These are phyloP conservation scores for Fusarium haematococcum DNA, from an alignment of 2,329 filamentous ascomycete genomes.

Conservation along the genomic window DNA sequence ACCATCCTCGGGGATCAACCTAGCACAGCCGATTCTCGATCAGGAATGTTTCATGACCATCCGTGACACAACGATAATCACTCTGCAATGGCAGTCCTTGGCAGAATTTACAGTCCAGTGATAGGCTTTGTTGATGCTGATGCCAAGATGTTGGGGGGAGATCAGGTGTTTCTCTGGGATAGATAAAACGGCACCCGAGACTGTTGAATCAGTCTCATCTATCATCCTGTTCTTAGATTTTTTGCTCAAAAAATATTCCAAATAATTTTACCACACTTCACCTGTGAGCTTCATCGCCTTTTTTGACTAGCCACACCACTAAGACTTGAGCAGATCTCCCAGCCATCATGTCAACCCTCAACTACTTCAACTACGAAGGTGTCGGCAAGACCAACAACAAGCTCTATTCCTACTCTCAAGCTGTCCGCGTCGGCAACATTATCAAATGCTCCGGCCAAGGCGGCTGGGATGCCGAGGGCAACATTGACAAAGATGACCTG, in stretches of 20 bases:
- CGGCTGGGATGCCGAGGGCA: slow-evolving; percentile 37
- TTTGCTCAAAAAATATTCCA: background rate
- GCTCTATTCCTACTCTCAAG: slow-evolving; percentile 41
- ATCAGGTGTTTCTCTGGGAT: background rate
- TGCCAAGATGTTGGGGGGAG: slow-evolving; percentile 14
- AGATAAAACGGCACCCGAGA: slow-evolving; percentile 18
- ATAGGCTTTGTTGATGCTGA: background rate
- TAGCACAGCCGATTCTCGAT: slow-evolving; percentile 21
- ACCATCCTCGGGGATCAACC: background rate
- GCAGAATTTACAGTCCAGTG: background rate
- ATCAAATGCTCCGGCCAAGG: slow-evolving; percentile 41
- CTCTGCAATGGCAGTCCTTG: background rate
- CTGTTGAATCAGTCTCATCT: background rate
- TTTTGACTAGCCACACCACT: background rate
- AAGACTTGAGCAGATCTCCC: background rate
- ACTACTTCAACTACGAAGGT: slow-evolving; percentile 50
- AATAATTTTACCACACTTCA: background rate
- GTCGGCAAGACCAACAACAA: slow-evolving; percentile 43
- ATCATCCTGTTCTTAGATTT: background rate
- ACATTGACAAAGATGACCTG: slow-evolving; percentile 49
- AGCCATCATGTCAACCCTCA: slow-evolving; percentile 45
- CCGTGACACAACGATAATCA: background rate
- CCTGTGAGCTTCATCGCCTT: background rate
- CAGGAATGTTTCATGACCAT: slow-evolving; percentile 20
- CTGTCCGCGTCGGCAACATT: slow-evolving; percentile 35